Base-by-base conservation (phyloP, 148 eudicot species). In the Persicaria maculosa region DNA sequence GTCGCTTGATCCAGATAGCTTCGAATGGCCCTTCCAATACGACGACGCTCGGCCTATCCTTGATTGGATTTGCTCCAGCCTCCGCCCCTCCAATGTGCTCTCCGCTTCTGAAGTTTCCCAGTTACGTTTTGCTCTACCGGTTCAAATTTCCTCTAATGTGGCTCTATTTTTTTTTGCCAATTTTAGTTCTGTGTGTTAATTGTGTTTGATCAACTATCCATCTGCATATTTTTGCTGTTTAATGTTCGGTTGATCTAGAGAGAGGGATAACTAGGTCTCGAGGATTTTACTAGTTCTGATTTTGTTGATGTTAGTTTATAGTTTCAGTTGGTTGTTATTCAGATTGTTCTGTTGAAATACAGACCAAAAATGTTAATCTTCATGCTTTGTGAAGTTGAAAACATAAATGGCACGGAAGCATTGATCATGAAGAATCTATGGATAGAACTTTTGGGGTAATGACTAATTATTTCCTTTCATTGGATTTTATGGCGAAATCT, bases 21-120 rank as follows among this genome's bases (percentile, higher is more conserved):
- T 95, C 74, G 98, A 95, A 72, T 95, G 98, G 98, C 96, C 98
- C 1, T 95, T 95, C 55, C 97, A 95, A 75, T 94, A 94, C 86
- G 97, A 94, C 69, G 96, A 95, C 74, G 91, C 85, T 78, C 87
- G 96, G 0, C 97, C 98, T 61, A 81, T 95, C 9, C 97, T 95
- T 72, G 89, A 90, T 59, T 95, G 98, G 98, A 83, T 95, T 52
- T 95, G 97, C 80, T 89, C 93, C 36, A 90, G 87, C 79, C 96
- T 95, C 57, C 93, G 92, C 44, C 97, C 93, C 70, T 88, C 98
- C 65, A 95, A 95, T 75, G 97, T 95, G 74, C 96, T 95, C 75
- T 92, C 98, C 50, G 80, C 88, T 62, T 75, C 96, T 50, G 96
- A 95, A 69, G 83, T 95, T 81, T 73, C 89, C 54, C 98, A 88